Conservation (phyloP, 768 basidiomycete species). For the Suillus placidus region DNA sequence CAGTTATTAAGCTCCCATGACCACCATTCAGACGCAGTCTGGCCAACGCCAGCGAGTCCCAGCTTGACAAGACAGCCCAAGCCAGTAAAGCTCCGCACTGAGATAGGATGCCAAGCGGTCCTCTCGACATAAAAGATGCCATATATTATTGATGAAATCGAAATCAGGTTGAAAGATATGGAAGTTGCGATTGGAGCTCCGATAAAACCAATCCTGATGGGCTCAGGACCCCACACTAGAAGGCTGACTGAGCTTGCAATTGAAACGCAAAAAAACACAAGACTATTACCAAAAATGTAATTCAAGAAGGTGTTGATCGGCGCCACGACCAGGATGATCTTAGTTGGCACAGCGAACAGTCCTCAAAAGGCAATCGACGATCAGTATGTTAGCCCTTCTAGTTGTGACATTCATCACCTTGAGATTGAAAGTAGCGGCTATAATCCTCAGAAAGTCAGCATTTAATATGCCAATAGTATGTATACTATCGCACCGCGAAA, state of each 20-base stretch:
- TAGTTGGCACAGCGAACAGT: conserved; percentile 82
- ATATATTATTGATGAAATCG: conserved; percentile 61
- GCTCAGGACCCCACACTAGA: conserved; percentile 36
- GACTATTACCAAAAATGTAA: conserved; percentile 70
- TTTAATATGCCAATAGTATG: background rate
- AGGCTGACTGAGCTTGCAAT: conserved; percentile 7
- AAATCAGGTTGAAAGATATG: conserved; percentile 86
- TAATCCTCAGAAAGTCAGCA: background rate
- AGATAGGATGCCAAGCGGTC: conserved; percentile 84
- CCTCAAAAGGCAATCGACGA: conserved; percentile 39
- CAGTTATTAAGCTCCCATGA: conserved; percentile 85
- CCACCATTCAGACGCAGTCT: conserved; percentile 95
- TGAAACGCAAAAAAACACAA: conserved; percentile 1
- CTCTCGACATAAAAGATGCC: conserved; percentile 61
- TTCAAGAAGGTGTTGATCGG: conserved; percentile 86
- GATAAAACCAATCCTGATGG: conserved; percentile 17
- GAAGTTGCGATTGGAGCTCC: conserved; percentile 92
- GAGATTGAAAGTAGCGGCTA: conserved; percentile 70
- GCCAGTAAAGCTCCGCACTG: conserved; percentile 61
- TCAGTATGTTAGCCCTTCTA: background rate
- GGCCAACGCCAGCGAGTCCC: conserved; percentile 80
- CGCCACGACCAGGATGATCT: conserved; percentile 78
- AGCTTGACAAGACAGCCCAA: conserved; percentile 72
- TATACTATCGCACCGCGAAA: conserved; percentile 46
- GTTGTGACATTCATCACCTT: conserved; percentile 38